These are phyloP conservation scores for Phytophthora tentaculata DNA, from an alignment of 352 stramenopile genomes.

Conservation along the genomic window DNA sequence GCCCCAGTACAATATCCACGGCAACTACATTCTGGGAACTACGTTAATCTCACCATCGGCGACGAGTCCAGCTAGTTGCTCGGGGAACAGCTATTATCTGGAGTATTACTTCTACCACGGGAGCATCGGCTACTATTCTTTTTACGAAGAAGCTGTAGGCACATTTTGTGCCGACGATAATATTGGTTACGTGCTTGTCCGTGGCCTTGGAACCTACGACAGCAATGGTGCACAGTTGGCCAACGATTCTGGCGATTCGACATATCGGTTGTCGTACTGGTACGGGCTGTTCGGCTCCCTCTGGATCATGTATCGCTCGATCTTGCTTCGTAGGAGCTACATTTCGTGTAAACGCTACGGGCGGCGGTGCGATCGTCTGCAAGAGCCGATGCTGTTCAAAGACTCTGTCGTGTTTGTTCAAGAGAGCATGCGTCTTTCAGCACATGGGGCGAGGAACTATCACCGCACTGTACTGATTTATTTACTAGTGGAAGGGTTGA, in stretches of 20 bases:
- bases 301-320: conserved; percentile 35
- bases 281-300: conserved; percentile 29
- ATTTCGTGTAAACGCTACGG: conserved; percentile 28
- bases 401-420: conserved; percentile 32
- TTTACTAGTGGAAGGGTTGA: conserved; percentile 36
- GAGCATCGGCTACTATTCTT: conserved; percentile 35
- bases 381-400: conserved; percentile 30
- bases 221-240: conserved; percentile 31
- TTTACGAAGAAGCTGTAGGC: conserved; percentile 39
- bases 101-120: conserved; percentile 43
- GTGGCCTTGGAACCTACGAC: conserved; percentile 34
- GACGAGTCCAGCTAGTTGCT: conserved; percentile 14
- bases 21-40: conserved; percentile 24
- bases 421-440: conserved; percentile 35
- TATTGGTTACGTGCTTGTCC: conserved; percentile 36
- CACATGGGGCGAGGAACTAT: conserved; percentile 32
- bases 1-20: conserved; percentile 39
- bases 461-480: conserved; percentile 30
- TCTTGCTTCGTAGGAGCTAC: conserved; percentile 31
- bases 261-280: conserved; percentile 34
- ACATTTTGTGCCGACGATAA: conserved; percentile 31
- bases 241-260: conserved; percentile 17
- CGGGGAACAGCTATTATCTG: conserved; percentile 27
- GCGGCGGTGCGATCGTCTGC: conserved; percentile 21
- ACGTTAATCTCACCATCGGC: conserved; percentile 4